phyloP scores from a whole-genome alignment of 106 monocot genomes.

The Cymbidium sinense region DNA sequence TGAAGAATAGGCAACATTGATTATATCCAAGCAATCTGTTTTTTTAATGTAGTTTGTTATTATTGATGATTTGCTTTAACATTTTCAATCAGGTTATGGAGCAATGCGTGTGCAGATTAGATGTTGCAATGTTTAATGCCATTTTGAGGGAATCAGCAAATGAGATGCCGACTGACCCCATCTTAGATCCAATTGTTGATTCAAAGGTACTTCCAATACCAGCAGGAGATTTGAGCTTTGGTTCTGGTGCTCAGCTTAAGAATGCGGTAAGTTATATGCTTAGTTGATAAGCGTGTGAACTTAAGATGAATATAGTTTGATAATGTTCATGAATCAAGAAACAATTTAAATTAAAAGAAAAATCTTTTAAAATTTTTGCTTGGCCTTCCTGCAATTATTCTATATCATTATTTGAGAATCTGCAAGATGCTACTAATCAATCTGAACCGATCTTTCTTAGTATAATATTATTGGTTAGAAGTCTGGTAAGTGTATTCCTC shows the following conservation, averaged over 20 bases:
- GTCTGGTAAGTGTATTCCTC: too few relatives aligned
- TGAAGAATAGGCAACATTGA: background rate
- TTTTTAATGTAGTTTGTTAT: background rate
- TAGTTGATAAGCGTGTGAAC: background rate
- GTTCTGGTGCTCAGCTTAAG: slow-evolving; percentile 95
- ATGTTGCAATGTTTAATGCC: slow-evolving; percentile 98
- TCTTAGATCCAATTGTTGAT: slow-evolving; percentile 93
- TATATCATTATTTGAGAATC: too few relatives aligned
- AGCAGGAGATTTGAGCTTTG: slow-evolving; percentile 92
- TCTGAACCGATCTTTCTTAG: too few relatives aligned
- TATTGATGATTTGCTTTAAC: slow-evolving; percentile 2
- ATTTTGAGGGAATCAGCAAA: slow-evolving; percentile 88
- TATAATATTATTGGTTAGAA: too few relatives aligned
- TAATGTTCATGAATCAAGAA: background rate
- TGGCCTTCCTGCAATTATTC: background rate
- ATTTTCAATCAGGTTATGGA: slow-evolving; percentile 75
- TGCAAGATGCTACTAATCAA: too few relatives aligned
- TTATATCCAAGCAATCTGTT: background rate
- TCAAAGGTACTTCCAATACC: slow-evolving; percentile 79
- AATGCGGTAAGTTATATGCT: slow-evolving; percentile 50
- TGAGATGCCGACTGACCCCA: slow-evolving; percentile 90
- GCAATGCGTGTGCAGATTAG: slow-evolving; percentile 78
- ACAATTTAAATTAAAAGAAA: background rate
- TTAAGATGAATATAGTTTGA: background rate
- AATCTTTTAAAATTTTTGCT: background rate